These are phyloP conservation scores for Pseudogymnoascus sp. DNA, from an alignment of 2,329 filamentous ascomycete genomes.

Conservation along the genomic window DNA sequence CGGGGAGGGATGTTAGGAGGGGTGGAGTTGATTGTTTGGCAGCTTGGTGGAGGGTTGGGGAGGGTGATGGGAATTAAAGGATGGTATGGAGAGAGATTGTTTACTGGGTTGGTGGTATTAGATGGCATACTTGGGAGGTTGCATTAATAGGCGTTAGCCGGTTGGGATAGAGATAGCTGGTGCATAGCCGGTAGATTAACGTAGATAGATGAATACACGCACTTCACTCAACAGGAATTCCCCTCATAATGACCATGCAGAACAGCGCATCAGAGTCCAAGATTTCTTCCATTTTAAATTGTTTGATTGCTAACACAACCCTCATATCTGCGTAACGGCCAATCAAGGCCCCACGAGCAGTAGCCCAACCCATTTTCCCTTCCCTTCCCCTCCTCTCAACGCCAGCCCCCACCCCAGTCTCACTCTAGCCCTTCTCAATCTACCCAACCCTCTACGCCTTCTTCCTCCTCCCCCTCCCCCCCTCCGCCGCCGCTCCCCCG, in stretches of 20 bases:
- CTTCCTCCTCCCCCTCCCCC: slow-evolving; percentile 23
- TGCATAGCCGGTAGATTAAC: background rate
- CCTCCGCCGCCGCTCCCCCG: slow-evolving; percentile 13
- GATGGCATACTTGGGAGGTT: background rate
- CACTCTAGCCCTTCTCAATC: no score
- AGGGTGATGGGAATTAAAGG: background rate
- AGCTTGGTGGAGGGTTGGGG: slow-evolving; percentile 20
- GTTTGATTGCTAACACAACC: background rate
- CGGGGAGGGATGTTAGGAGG: slow-evolving; percentile 19
- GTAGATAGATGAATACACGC: background rate
- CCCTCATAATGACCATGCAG: no score
- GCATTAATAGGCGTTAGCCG: background rate
- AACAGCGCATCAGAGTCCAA: no score
- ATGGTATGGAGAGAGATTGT: no score
- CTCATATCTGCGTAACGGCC: background rate
- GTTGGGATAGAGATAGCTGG: slow-evolving; percentile 4
- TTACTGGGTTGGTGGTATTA: background rate
- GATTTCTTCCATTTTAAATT: background rate
- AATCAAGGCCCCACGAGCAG: no score
- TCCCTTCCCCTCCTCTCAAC: background rate
- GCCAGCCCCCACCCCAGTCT: background rate
- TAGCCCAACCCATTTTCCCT: background rate
- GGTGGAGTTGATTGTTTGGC: slow-evolving; percentile 20
- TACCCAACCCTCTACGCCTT: slow-evolving; percentile 15
- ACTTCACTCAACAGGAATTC: background rate